Evolutionary conservation across 1,139 yeast genomes (phyloP), one percentile per base, ranked within the genome.

Genomic region (Taphrina confusa): DNA sequence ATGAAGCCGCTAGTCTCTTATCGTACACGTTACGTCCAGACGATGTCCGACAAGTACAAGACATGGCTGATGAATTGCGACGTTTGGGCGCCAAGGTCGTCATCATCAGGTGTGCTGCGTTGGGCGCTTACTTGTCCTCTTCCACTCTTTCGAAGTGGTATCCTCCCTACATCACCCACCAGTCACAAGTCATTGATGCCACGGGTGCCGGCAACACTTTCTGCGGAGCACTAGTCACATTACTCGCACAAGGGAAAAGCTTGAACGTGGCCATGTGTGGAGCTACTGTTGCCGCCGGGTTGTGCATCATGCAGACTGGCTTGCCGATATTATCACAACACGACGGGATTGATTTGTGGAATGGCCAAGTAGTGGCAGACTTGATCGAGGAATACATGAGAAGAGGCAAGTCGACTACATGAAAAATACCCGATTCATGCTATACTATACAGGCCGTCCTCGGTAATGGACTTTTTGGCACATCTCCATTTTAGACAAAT

Each of bases 191-290:
- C 1, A 74, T 82, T 1, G 97, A 91, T 70, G 96, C 95, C 0
- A 91, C 97, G 0, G 97, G 97, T 0, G 96, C 95, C 2, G 97
- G 97, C 0, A 91, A 91, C 70, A 78, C 94, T 0, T 90, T 85
- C 71, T 81, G 92, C 62, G 97, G 97, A 0, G 95, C 85, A 0
- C 82, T 87, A 67, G 79, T 85, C 11, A 76, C 84, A 4, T 94
- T 84, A 0, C 81, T 79, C 64, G 50, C 42, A 20, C 31, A 47
- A 12, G 47, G 42, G 3, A 9, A 27, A 8, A 20, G 47, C 20
- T 30, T 61, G 11, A 42, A 36, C 6, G 31, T 30, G 23, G 61
- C 61, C 22, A 42, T 50, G 36, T 23, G 30, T 16, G 34, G 42
- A 8, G 63, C 54, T 6, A 51, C 37, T 1, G 59, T 61, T 22